Evolutionary conservation across 768 basidiomycete genomes (phyloP).

Genomic region (Leccinum subgranulosum): DNA sequence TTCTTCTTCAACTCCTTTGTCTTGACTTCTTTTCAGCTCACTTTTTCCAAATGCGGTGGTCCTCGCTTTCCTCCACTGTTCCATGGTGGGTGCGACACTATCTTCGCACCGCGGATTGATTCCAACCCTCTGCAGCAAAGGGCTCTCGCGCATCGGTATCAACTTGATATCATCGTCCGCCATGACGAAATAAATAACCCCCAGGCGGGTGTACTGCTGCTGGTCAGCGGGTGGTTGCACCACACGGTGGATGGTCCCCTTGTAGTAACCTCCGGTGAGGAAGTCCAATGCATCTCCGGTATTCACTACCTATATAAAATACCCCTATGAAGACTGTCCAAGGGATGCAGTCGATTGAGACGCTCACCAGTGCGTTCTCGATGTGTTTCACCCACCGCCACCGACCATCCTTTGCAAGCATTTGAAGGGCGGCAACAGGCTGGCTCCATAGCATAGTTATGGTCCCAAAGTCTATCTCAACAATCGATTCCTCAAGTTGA

Average conservation of each 20-base stretch:
- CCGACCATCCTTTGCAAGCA: background rate
- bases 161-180: background rate
- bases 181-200: background rate
- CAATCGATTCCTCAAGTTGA: background rate
- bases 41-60: background rate
- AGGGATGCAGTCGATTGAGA: background rate
- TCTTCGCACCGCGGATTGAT: background rate
- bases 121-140: background rate
- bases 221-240: background rate
- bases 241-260: background rate
- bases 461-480: background rate
- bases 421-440: background rate
- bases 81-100: background rate
- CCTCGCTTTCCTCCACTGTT: background rate
- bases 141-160: background rate
- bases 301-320: background rate
- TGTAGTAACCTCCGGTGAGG: background rate
- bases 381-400: background rate
- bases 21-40: background rate
- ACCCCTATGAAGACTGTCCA: background rate
- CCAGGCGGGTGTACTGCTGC: background rate
- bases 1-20: background rate
- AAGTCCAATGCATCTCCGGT: background rate
- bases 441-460: background rate
- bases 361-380: background rate